Conservation (phyloP, 495 filamentous ascomycete species). For the Penicillium mononematosum region DNA sequence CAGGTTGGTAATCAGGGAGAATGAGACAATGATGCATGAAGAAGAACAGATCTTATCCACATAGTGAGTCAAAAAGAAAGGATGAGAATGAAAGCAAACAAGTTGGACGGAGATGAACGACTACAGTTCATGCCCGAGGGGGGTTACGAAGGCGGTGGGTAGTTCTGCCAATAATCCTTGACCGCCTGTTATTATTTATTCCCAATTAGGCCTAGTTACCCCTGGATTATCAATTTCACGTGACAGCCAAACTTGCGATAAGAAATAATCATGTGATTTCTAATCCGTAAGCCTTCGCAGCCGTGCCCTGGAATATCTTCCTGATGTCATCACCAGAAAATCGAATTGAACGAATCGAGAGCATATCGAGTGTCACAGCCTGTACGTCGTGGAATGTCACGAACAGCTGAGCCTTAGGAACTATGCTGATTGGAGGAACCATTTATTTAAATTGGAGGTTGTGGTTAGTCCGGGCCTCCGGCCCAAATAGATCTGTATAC, state of each 20-base stretch:
- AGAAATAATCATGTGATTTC: not conserved
- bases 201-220: not conserved
- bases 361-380: not conserved
- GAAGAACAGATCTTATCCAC: slow-evolving; percentile 4
- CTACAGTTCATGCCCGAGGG: not conserved
- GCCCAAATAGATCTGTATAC: not conserved
- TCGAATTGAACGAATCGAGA: not conserved
- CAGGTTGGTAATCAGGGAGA: not conserved
- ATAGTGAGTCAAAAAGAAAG: slow-evolving; percentile 8
- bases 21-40: slow-evolving; percentile 1
- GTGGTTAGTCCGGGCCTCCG: not conserved
- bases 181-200: slow-evolving; percentile 18
- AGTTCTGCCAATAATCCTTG: not conserved
- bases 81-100: not conserved
- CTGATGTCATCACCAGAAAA: not conserved
- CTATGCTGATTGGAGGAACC: not conserved
- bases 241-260: not conserved
- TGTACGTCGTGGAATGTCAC: not conserved
- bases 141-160: slow-evolving; percentile 18
- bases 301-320: not conserved
- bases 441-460: not conserved
- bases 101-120: not conserved
- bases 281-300: no score
- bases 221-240: not conserved
- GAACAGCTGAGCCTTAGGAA: not conserved